Evolutionary conservation across 148 eudicot genomes (phyloP), one percentile per base, ranked within the genome.

Genomic region (Vaccinium darrowii): DNA sequence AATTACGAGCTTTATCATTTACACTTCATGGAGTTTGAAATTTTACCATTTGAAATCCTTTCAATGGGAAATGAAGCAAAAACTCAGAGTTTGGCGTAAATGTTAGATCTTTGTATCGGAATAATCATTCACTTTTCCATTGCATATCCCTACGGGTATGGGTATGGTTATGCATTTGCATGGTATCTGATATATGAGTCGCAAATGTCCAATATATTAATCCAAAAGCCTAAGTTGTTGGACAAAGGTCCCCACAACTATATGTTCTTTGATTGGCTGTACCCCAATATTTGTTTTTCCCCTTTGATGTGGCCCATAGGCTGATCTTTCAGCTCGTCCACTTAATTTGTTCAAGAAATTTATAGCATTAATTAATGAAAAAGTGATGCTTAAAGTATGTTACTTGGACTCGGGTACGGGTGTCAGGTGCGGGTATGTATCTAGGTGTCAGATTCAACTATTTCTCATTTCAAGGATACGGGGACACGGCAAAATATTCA

Each of bases 11-110:
- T 54, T 36, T 57, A 9, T 14, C 10, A 79, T 50, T 57, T 33
- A 57, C 39, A 79, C 47, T 79, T 79, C n/a, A 52, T 47, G 62
- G 65, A 52, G 21, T 82, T 49, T 52, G 78, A 19, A 54, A 73
- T 25, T 82, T 4, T 81, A 3, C 16, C 58, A 27, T 30, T 12
- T 82, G 52, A 18, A 72, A 52, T 69, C 7, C 4, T 82, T 14
- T 50, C 16, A 81, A 65, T 12, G 47, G n/a, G 75, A 63, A 19
- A 49, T 5, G 57, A 23, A 69, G 39, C 39, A 27, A 49, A 81
- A 81, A n/a, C 23, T 23, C 7, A 43, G 39, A n/a, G 39, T 23
- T 50, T 14, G 8, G 27, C 53, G 1, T 33, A 13, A 12, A 27
- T 57, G 51, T 56, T 80, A 51, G 51, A 80, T 57, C 30, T 60